Evolutionary conservation across 2,329 filamentous ascomycete species (phyloP).

Genomic region (Apiospora koreana): DNA sequence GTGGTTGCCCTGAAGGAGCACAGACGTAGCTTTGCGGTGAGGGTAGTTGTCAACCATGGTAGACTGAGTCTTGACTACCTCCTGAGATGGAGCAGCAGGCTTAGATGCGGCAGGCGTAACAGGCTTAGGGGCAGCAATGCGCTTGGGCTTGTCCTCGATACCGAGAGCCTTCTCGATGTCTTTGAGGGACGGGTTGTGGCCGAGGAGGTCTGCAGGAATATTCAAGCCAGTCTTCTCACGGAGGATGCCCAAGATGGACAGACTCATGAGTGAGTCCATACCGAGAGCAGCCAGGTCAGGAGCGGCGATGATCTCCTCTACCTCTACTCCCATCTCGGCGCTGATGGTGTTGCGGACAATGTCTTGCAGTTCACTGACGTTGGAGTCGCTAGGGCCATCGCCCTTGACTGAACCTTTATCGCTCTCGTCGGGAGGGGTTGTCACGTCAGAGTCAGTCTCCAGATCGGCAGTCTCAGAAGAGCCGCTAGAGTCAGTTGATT

Average conservation of each 20-base stretch:
- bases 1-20: slow-evolving; percentile 51
- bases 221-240: slow-evolving; percentile 55
- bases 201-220: slow-evolving; percentile 61
- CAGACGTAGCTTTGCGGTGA: slow-evolving; percentile 49
- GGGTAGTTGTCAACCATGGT: slow-evolving; percentile 44
- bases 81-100: slow-evolving; percentile 35
- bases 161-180: slow-evolving; percentile 67
- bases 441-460: slow-evolving; percentile 51
- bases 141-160: slow-evolving; percentile 44
- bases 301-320: slow-evolving; percentile 60
- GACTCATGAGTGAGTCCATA: slow-evolving; percentile 60
- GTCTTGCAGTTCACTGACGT: slow-evolving; percentile 47
- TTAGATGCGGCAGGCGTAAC: slow-evolving; percentile 22
- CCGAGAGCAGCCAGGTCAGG: slow-evolving; percentile 57
- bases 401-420: slow-evolving; percentile 50
- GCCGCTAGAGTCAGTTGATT: slow-evolving; percentile 35
- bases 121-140: slow-evolving; percentile 30
- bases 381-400: slow-evolving; percentile 36
- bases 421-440: slow-evolving; percentile 55
- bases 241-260: slow-evolving; percentile 56
- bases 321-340: slow-evolving; percentile 71
- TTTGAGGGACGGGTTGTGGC: slow-evolving; percentile 62
- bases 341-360: slow-evolving; percentile 67
- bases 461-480: slow-evolving; percentile 45
- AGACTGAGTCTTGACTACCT: slow-evolving; percentile 39